phyloP scores from a whole-genome alignment of 176 grass and related monocot species.

The Oryza longistaminata region DNA sequence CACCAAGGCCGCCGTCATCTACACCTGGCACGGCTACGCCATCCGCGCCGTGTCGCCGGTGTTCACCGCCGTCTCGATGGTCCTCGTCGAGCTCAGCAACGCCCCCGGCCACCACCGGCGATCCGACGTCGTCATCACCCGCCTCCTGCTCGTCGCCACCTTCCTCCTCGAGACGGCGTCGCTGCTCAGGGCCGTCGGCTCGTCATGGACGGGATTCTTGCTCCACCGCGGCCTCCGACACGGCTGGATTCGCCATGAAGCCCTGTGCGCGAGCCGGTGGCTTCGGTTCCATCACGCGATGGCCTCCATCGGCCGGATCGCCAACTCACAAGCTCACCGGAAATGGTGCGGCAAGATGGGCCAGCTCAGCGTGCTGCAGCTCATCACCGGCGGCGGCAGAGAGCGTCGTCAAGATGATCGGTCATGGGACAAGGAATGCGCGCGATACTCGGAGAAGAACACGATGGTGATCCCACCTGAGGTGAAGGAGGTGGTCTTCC shows the following conservation, averaged over 20 bases:
- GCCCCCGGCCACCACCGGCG: neutral
- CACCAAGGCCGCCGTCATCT: conserved; percentile 46
- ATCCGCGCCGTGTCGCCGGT: conserved; percentile 28
- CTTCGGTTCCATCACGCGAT: neutral
- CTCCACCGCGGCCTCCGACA: neutral
- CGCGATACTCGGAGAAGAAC: neutral
- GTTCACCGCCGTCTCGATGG: neutral
- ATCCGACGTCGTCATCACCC: conserved; percentile 47
- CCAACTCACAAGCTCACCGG: neutral
- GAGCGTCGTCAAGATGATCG: no score
- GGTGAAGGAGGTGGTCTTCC: neutral
- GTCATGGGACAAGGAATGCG: neutral
- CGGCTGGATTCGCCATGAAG: neutral
- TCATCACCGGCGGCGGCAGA: neutral
- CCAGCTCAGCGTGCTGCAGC: neutral
- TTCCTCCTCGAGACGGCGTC: conserved; percentile 24
- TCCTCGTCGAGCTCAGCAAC: conserved; percentile 4
- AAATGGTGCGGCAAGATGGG: neutral
- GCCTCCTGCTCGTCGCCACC: conserved; percentile 31
- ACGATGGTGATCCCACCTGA: neutral
- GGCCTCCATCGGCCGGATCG: neutral
- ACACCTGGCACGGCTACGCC: conserved; percentile 31
- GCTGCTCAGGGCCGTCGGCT: conserved; percentile 17
- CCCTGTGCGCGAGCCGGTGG: neutral
- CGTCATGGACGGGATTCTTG: neutral